Evolutionary conservation across 345 rosid species (phyloP), one percentile per base, ranked within the genome.

Genomic region (Lepidium africanum): DNA sequence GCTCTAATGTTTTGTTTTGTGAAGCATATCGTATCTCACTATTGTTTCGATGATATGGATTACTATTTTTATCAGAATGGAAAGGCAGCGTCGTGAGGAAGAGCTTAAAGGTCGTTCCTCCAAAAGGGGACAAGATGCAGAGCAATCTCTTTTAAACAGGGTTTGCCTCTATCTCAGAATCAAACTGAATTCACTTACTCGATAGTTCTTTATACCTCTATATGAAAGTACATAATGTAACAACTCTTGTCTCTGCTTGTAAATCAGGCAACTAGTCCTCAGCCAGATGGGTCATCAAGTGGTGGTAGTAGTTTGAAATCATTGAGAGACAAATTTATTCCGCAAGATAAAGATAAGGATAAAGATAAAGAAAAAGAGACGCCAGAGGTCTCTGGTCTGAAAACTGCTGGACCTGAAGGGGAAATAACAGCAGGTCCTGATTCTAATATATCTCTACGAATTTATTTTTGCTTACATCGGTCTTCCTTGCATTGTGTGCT

Each of bases 41-140:
- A 32, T 54, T 0, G 2, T 8, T 58, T 67, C 4, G 1, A 43
- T 57, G 7, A 9, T 55, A 16, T 2, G 15, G 52, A 12, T 48
- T 48, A 57, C 51, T 57, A 25, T 51, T 23, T 64, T 72, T 14
- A 59, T 66, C 72, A 93, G 98, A 77, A 87, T 93, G 98, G 98
- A 93, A 55, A 88, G 97, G 79, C 97, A 93, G 61, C 90, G 98
- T 10, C 93, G 97, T 11, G 98, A 92, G 77, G 98, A 92, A 25
- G 98, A 92, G 81, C 80, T 83, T 49, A 92, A 88, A 84, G 84
- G 78, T 21, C 79, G 85, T 59, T 82, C 98, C 60, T 88, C 98
- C 38, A 92, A 84, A 76, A 92, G 87, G 78, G 87, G 76, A 43
- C 74, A 70, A 65, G 98, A 92, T 41, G 84, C 98, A 40, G 98